A percentile compares a stretch with the other conserved stretches of the same genome.
These are phyloP conservation scores for Arthrobotrys sphaeroides DNA, from an alignment of 2,329 filamentous ascomycete species.

Conservation along the genomic window DNA sequence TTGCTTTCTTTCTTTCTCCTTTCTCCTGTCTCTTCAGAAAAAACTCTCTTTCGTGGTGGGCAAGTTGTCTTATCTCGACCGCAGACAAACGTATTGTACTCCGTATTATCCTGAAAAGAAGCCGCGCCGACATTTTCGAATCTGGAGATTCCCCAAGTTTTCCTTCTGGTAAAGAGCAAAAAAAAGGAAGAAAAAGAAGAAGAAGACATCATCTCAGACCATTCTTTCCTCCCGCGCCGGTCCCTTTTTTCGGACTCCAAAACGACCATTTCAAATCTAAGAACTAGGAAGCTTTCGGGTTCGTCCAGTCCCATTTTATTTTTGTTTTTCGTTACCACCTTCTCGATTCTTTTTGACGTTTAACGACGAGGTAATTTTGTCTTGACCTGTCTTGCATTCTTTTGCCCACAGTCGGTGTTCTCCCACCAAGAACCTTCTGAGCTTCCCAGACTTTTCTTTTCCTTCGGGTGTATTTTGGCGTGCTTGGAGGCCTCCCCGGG, in stretches of 20 bases:
- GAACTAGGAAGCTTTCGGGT: slow-evolving; percentile 48
- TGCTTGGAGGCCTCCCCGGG: slow-evolving; percentile 10
- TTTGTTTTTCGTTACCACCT: slow-evolving; percentile 57
- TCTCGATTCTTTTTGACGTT: slow-evolving; percentile 54
- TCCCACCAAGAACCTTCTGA: slow-evolving; percentile 33
- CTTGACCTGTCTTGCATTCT: slow-evolving; percentile 42
- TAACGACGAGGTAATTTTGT: slow-evolving; percentile 52
- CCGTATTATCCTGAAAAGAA: slow-evolving; percentile 33
- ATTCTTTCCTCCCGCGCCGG: slow-evolving; percentile 37
- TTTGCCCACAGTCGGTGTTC: slow-evolving; percentile 44
- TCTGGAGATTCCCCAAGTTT: slow-evolving; percentile 20
- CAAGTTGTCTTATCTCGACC: slow-evolving; percentile 43
- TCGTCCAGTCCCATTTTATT: slow-evolving; percentile 35
- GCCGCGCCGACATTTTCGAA: slow-evolving; percentile 48
- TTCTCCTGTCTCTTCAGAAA: slow-evolving; percentile 1
- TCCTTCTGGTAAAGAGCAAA: slow-evolving; percentile 5
- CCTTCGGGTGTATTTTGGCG: slow-evolving; percentile 35
- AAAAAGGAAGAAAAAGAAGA: too few relatives aligned
- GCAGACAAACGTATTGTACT: background rate
- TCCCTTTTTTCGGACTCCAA: slow-evolving; percentile 25
- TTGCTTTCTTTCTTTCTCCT: slow-evolving; percentile 2
- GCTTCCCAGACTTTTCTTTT: slow-evolving; percentile 17
- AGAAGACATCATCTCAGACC: slow-evolving; percentile 34
- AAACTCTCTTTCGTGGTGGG: slow-evolving; percentile 30
- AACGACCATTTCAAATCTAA: slow-evolving; percentile 44